Evolutionary conservation across 2,329 filamentous ascomycete genomes (phyloP).

Genomic region (Shiraia sp.): DNA sequence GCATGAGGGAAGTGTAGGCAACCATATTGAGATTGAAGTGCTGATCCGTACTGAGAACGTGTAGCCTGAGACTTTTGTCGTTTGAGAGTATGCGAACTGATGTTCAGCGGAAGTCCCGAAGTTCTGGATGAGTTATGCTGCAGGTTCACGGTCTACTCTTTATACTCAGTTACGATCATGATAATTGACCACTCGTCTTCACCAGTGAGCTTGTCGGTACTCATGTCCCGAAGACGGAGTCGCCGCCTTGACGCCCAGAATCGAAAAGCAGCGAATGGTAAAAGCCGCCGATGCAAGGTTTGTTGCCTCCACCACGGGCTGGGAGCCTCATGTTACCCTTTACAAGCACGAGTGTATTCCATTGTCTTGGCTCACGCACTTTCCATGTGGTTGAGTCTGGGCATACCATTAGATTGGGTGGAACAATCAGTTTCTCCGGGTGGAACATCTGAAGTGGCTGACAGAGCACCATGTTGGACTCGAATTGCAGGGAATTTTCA

Average conservation of each 20-base stretch:
- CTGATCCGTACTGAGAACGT: constrained; percentile 5
- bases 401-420: constrained; percentile 10
- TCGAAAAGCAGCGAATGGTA: constrained; percentile 14
- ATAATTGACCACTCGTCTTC: too few species aligned
- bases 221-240: constrained; percentile 18
- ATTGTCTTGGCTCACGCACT: constrained; percentile 22
- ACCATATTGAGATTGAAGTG: constrained; percentile 22
- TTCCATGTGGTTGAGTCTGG: constrained; percentile 18
- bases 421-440: constrained; percentile 12
- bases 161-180: constrained; percentile 15
- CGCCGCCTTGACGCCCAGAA: constrained; percentile 14
- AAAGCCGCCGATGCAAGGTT: constrained; percentile 7
- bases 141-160: constrained; percentile 16
- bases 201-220: constrained; percentile 15
- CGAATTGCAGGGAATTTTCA: constrained; percentile 22
- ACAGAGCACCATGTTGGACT: constrained; percentile 38
- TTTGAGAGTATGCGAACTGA: constrained; percentile 16
- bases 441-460: background rate
- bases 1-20: constrained; percentile 23
- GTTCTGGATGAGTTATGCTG: constrained; percentile 24
- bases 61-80: constrained; percentile 3
- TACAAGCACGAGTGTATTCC: constrained; percentile 7
- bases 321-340: constrained; percentile 12
- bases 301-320: constrained; percentile 6
- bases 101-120: constrained; percentile 20